A percentile compares a stretch with the other conserved stretches of the same genome.
phyloP scores from a whole-genome alignment of 441 rosid genomes.

The California macrophylla region DNA sequence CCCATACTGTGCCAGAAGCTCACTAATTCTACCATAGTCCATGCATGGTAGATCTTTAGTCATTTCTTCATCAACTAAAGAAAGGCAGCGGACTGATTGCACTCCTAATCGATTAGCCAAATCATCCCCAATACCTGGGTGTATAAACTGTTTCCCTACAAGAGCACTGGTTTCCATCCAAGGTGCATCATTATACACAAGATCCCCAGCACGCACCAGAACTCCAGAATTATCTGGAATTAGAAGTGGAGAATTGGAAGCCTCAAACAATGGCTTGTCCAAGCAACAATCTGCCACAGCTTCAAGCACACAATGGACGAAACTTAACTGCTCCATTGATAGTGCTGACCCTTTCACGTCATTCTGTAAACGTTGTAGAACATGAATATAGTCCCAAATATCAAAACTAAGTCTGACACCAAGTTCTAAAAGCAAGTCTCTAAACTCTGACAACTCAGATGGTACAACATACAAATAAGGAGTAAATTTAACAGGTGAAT shows the following conservation, averaged over 20 bases:
- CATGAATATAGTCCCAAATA: slow-evolving; percentile 68
- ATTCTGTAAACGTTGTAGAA: slow-evolving; percentile 58
- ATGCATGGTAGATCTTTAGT: slow-evolving; percentile 91
- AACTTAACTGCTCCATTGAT: slow-evolving; percentile 63
- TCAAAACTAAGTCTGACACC: slow-evolving; percentile 83
- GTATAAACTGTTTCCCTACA: slow-evolving; percentile 68
- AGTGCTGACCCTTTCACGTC: slow-evolving; percentile 56
- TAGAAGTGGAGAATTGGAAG: slow-evolving; percentile 43
- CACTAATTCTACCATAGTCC: slow-evolving; percentile 71
- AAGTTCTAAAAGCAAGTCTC: slow-evolving; percentile 67
- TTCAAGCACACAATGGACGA: slow-evolving; percentile 80
- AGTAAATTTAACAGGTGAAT: slow-evolving; percentile 92
- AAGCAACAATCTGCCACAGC: slow-evolving; percentile 66
- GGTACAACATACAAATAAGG: slow-evolving; percentile 97
- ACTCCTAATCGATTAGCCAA: slow-evolving; percentile 81
- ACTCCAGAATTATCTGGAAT: slow-evolving; percentile 71
- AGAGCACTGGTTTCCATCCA: slow-evolving; percentile 77
- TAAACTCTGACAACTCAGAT: slow-evolving; percentile 79
- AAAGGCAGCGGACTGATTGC: slow-evolving; percentile 76
- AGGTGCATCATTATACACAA: slow-evolving; percentile 97
- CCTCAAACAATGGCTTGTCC: slow-evolving; percentile 47
- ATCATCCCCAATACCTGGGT: slow-evolving; percentile 72
- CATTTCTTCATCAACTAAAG: slow-evolving; percentile 74
- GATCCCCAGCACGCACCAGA: slow-evolving; percentile 55
- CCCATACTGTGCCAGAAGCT: slow-evolving; percentile 69